Conservation (phyloP, 768 basidiomycete species). For the Lactifluus subvellereus region DNA sequence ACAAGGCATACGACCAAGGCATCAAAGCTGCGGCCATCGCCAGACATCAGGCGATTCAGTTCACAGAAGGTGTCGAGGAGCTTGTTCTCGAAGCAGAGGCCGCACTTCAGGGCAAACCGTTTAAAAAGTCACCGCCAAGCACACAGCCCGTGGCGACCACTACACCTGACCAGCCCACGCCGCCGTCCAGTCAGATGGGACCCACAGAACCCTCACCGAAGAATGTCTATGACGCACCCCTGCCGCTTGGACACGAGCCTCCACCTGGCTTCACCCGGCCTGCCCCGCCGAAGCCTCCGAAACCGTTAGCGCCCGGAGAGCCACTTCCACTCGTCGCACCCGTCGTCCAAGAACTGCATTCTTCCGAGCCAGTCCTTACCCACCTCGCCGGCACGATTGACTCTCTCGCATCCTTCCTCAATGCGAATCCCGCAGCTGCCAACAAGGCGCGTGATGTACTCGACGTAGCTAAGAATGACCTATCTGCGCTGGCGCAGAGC, state of each 20-base stretch:
- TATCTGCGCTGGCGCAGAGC: conserved; percentile 68
- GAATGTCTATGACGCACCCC: conserved; percentile 57
- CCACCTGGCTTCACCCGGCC: conserved; percentile 82
- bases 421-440: conserved; percentile 61
- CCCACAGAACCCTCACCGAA: conserved; percentile 26
- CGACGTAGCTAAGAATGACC: conserved; percentile 72
- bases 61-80: conserved; percentile 59
- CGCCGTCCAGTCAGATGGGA: conserved; percentile 22
- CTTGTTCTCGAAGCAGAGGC: conserved; percentile 69
- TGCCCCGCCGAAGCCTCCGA: conserved; percentile 41
- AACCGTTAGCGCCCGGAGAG: conserved; percentile 30
- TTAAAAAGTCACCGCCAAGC: conserved; percentile 23
- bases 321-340: conserved; percentile 79
- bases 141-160: conserved; percentile 27
- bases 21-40: conserved; percentile 40
- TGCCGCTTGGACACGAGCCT: conserved; percentile 93
- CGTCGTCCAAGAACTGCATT: conserved; percentile 59
- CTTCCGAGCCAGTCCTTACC: conserved; percentile 86
- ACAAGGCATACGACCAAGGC: conserved; percentile 29
- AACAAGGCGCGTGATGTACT: conserved; percentile 69
- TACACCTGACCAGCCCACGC: conserved; percentile 27
- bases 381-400: conserved; percentile 94
- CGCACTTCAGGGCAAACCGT: conserved; percentile 48
- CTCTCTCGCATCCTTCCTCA: conserved; percentile 78
- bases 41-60: conserved; percentile 42